These are phyloP conservation scores for Pseudogymnoascus sp. DNA, from an alignment of 2,329 filamentous ascomycete genomes.

Conservation along the genomic window DNA sequence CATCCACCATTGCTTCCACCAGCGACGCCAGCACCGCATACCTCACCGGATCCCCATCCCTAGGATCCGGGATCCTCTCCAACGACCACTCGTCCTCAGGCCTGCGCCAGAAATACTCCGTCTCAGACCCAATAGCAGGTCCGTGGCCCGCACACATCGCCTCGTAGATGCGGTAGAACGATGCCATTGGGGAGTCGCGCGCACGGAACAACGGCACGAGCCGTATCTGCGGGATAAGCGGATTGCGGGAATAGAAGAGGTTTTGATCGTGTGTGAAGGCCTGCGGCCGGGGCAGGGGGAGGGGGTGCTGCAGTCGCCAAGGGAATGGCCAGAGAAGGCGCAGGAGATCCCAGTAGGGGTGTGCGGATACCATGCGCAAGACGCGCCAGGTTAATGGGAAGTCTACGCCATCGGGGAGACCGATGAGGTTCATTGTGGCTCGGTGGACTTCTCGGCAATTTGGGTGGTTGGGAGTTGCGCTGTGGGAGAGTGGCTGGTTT, in stretches of 20 bases:
- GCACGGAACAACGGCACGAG: conserved; percentile 11
- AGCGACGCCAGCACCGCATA: conserved; percentile 25
- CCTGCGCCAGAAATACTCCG: conserved; percentile 25
- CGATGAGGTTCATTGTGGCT: background rate
- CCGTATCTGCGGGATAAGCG: background rate
- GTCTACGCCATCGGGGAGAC: background rate
- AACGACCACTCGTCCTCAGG: conserved; percentile 18
- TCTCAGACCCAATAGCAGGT: conserved; percentile 12
- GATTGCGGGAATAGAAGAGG: conserved; percentile 20
- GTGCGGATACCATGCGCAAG: background rate
- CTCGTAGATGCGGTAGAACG: conserved; percentile 24
- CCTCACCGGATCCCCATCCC: conserved; percentile 22
- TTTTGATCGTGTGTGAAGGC: conserved; percentile 41
- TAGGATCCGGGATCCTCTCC: conserved; percentile 21
- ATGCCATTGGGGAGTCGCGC: conserved; percentile 22
- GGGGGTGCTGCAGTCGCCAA: conserved; percentile 12
- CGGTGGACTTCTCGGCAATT: background rate
- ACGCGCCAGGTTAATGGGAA: background rate
- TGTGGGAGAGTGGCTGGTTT: background rate
- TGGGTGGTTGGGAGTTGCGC: background rate
- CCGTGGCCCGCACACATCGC: conserved; percentile 17
- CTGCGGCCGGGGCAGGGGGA: conserved; percentile 27
- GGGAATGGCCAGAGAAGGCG: background rate
- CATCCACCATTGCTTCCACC: conserved; percentile 20
- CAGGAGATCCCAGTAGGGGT: background rate